A percentile compares a stretch with the other conserved stretches of the same genome.
Conservation (phyloP, 2,329 filamentous ascomycete genomes). For the Blumeria graminis region DNA sequence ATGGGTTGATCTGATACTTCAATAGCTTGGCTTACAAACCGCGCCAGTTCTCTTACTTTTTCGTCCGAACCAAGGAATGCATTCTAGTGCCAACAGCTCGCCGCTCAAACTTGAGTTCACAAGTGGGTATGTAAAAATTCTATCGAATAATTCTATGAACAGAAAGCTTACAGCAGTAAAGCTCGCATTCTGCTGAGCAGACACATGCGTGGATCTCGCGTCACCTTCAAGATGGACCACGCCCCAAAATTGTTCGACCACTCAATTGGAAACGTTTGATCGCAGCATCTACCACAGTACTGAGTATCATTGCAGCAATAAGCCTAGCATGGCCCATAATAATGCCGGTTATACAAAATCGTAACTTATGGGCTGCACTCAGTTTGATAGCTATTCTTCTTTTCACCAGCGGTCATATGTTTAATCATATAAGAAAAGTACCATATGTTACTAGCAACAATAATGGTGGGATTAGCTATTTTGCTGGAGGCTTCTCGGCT, state of each 20-base stretch:
- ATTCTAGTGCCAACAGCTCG: conserved; percentile 43
- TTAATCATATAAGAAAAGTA: conserved; percentile 91
- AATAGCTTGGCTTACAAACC: conserved; percentile 77
- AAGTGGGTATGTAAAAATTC: conserved; percentile 32
- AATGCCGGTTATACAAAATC: conserved; percentile 60
- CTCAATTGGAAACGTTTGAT: conserved; percentile 67
- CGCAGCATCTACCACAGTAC: conserved; percentile 37
- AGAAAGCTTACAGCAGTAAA: conserved; percentile 16
- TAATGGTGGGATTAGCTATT: conserved; percentile 67
- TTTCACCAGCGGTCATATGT: conserved; percentile 96
- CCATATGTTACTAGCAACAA: conserved; percentile 78
- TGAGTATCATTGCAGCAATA: conserved; percentile 44
- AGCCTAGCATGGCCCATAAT: conserved; percentile 57
- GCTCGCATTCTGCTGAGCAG: conserved; percentile 50
- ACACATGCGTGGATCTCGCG: conserved; percentile 58
- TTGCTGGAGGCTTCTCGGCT: conserved; percentile 76
- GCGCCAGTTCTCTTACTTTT: conserved; percentile 78
- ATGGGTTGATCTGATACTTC: neutral
- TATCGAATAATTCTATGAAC: neutral
- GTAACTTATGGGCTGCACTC: conserved; percentile 80
- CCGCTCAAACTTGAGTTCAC: conserved; percentile 71
- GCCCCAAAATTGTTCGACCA: conserved; percentile 57
- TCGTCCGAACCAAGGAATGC: conserved; percentile 58
- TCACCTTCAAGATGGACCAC: conserved; percentile 53
- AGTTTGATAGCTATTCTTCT: conserved; percentile 74